phyloP scores from a whole-genome alignment of 2,329 filamentous ascomycete species.

The Fusarium robinianum region DNA sequence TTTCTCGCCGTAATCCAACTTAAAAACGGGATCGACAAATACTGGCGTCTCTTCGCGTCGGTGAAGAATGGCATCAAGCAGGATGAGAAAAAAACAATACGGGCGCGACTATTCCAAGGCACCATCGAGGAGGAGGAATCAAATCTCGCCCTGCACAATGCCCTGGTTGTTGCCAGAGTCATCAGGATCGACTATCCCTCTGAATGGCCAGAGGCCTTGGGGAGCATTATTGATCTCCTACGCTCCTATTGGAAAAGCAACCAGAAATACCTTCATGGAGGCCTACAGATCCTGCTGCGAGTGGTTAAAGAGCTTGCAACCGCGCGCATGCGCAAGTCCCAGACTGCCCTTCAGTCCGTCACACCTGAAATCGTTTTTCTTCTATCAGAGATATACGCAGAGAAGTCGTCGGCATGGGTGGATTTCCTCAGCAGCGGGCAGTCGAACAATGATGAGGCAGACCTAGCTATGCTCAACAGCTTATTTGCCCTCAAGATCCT shows the following conservation, averaged over 20 bases:
- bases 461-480: conserved; percentile 74
- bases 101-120: conserved; percentile 73
- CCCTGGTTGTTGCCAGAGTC: conserved; percentile 84
- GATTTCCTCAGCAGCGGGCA: conserved; percentile 60
- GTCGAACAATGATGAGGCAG: conserved; percentile 61
- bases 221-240: conserved; percentile 66
- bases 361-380: conserved; percentile 85
- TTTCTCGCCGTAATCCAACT: conserved; percentile 92
- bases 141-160: conserved; percentile 82
- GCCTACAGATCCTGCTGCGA: conserved; percentile 77
- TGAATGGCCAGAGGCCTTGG: conserved; percentile 74
- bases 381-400: conserved; percentile 76
- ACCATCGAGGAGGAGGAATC: conserved; percentile 77
- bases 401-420: conserved; percentile 73
- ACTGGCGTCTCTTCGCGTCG: conserved; percentile 73
- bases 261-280: conserved; percentile 69
- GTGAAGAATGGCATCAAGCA: conserved; percentile 68
- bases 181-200: conserved; percentile 85
- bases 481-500: conserved; percentile 78
- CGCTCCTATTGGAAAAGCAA: conserved; percentile 57
- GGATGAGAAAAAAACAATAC: conserved; percentile 77
- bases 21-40: conserved; percentile 95
- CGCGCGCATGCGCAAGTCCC: conserved; percentile 73
- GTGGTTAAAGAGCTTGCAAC: conserved; percentile 90
- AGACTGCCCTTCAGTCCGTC: conserved; percentile 75